A percentile compares a stretch with the other conserved stretches of the same genome.
Conservation (phyloP, 2,329 filamentous ascomycete genomes). For the Graphiopsis chlorocephala region DNA sequence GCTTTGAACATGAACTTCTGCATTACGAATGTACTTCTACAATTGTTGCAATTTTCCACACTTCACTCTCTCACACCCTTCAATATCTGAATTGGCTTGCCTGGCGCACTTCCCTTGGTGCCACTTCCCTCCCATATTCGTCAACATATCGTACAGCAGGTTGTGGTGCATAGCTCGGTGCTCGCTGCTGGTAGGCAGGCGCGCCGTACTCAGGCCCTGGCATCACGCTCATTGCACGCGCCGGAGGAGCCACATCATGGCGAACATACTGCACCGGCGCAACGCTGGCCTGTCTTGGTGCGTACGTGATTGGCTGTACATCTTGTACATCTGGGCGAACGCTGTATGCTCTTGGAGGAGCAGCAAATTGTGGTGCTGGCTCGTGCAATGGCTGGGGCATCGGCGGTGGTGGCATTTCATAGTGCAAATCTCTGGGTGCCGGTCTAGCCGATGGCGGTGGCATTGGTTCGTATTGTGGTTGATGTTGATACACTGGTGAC, state of each 20-base stretch:
- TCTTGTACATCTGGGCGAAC: constrained; percentile 53
- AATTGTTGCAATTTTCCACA: background rate
- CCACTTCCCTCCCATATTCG: constrained; percentile 36
- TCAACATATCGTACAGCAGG: constrained; percentile 40
- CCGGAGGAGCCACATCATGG: constrained; percentile 22
- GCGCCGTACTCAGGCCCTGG: constrained; percentile 30
- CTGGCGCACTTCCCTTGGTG: constrained; percentile 27
- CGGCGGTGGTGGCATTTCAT: constrained; percentile 52
- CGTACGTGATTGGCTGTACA: constrained; percentile 14
- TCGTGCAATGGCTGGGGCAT: constrained; percentile 42
- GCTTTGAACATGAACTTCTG: no score
- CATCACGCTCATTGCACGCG: constrained; percentile 41
- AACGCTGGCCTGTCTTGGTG: constrained; percentile 37
- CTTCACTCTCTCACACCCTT: background rate
- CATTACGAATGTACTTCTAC: background rate
- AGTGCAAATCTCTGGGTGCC: constrained; percentile 18
- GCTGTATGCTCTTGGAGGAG: constrained; percentile 29
- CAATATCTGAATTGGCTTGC: constrained; percentile 28
- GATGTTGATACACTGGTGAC: constrained; percentile 20
- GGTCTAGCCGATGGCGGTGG: constrained; percentile 15
- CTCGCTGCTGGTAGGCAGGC: constrained; percentile 8
- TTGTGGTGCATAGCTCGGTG: constrained; percentile 21
- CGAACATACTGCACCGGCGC: constrained; percentile 40
- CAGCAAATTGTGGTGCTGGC: constrained; percentile 26
- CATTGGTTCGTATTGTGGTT: constrained; percentile 14